Evolutionary conservation across 257 asterid genomes (phyloP), one percentile per base, ranked within the genome.

Genomic region (Gentiana macrophylla): DNA sequence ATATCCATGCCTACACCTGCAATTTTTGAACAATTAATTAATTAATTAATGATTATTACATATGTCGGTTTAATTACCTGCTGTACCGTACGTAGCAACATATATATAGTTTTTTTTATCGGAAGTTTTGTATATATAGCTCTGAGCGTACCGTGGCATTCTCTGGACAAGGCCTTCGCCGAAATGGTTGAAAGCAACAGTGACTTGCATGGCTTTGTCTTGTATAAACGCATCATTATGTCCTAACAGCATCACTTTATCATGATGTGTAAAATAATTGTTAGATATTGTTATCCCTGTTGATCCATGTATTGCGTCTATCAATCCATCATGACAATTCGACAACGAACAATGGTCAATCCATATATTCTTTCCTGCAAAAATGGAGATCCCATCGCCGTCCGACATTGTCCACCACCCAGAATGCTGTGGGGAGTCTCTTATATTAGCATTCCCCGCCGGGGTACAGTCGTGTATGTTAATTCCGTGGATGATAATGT

Each of bases 1-100:
- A 60, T 80, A 88, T 41, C 97, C 97, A 66, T 74, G 97, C 62
- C 97, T 82, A 57, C 97, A 82, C 85, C 94, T 84, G 90, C 63
- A 70, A 38, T 51, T 24, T 24, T 15, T 9, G 4, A 8, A 15
- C 12, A 24, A 24, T 24, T 24, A 24, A 0, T 24, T 24, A 24
- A 24, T 24, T 24, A 24, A 24, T 24, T 24, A 24, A 24, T 24
- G 24, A 24, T 24, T 24, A 24, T 24, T 24, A 24, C 1, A 24
- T 24, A 24, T 24, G 24, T 24, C 24, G 24, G 24, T 24, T 24
- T 24, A 24, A 24, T 24, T 24, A 24, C 24, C 24, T 24, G 24
- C 24, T 24, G 24, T 24, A 24, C 24, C 24, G 24, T 0, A 15
- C 24, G 24, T 24, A 24, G 24, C 24, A 24, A 24, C 24, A 24